Conservation (phyloP, 768 basidiomycete genomes). For the Rhizopogon sp. region DNA sequence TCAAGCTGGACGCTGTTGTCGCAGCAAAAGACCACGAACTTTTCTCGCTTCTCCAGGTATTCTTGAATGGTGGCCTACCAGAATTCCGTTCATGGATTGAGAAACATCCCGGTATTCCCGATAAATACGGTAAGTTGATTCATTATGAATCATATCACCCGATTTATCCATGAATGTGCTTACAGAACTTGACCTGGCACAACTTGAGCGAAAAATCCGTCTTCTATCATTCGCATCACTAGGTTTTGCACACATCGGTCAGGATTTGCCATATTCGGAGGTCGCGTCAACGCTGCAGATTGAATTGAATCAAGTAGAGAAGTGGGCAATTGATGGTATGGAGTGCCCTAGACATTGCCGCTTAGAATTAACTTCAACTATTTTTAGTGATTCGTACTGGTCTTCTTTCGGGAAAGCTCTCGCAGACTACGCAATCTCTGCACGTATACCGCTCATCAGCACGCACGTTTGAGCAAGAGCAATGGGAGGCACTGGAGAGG, state of each 20-base stretch:
- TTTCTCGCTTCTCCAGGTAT: constrained; percentile 71
- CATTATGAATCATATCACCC: neutral
- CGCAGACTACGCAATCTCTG: constrained; percentile 71
- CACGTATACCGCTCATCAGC: constrained; percentile 71
- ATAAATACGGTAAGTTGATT: constrained; percentile 50
- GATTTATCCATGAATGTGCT: neutral
- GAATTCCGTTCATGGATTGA: constrained; percentile 61
- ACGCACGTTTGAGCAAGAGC: constrained; percentile 68
- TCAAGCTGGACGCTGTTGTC: constrained; percentile 70
- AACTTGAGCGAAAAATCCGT: constrained; percentile 76
- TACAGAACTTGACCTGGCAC: constrained; percentile 49
- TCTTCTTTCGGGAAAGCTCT: constrained; percentile 77
- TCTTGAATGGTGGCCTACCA: constrained; percentile 56
- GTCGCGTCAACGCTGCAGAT: constrained; percentile 68
- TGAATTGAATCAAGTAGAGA: constrained; percentile 63
- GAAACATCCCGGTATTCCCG: constrained; percentile 42
- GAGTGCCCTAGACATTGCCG: neutral
- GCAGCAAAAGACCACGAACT: constrained; percentile 64
- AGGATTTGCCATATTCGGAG: constrained; percentile 64
- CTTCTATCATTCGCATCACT: constrained; percentile 72
- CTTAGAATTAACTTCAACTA: neutral
- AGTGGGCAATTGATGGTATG: constrained; percentile 84
- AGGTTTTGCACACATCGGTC: constrained; percentile 72
- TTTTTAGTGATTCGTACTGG: constrained; percentile 71
- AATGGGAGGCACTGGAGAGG: constrained; percentile 78